These are phyloP conservation scores for Silybum marianum DNA, from an alignment of 129 eudicot genomes.

Conservation along the genomic window DNA sequence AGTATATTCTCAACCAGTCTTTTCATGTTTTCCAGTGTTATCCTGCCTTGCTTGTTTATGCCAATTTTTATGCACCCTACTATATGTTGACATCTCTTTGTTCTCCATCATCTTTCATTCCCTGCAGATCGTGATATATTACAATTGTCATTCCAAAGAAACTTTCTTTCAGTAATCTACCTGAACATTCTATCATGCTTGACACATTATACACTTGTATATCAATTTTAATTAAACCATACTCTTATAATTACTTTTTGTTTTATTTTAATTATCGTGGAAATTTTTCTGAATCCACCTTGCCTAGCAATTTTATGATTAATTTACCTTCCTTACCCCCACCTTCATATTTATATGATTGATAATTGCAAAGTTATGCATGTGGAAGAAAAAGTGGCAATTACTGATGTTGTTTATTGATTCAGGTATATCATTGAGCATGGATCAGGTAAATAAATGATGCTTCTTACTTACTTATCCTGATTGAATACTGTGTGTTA, in stretches of 20 bases:
- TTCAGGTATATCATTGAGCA: slow-evolving; percentile 64
- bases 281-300: neutral
- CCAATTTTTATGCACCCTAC: too few relatives aligned
- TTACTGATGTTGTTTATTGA: slow-evolving; percentile 13
- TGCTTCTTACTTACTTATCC: neutral
- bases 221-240: neutral
- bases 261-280: neutral
- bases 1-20: neutral
- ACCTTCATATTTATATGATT: too few relatives aligned
- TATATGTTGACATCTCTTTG: too few relatives aligned
- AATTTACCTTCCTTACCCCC: neutral
- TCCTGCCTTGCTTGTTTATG: neutral
- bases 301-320: too few relatives aligned
- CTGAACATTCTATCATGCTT: neutral
- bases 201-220: neutral
- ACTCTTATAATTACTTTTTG: neutral
- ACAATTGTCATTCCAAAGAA: neutral
- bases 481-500: neutral
- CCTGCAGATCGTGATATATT: neutral
- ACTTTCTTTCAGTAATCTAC: neutral
- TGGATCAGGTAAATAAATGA: slow-evolving; percentile 57
- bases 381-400: neutral
- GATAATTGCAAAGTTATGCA: too few relatives aligned
- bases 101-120: neutral
- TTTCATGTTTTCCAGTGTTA: too few relatives aligned